These are phyloP conservation scores for Zasmidium cellare DNA, from an alignment of 2,329 filamentous ascomycete genomes.

Conservation along the genomic window DNA sequence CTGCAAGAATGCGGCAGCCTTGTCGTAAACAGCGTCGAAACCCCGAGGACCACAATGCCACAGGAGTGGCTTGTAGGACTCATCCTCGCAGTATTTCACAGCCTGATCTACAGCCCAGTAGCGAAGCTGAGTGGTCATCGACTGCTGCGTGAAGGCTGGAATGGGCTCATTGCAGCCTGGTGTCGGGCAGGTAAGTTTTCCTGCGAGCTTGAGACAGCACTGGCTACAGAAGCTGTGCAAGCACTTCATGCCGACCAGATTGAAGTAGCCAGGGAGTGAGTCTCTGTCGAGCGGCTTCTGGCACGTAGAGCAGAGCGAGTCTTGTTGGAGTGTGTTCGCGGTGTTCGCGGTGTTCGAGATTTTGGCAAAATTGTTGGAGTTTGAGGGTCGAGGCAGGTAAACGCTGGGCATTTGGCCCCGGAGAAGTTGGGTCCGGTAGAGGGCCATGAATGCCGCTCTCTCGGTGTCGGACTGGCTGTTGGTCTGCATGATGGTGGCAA, in stretches of 20 bases:
- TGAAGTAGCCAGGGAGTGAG: too few relatives aligned
- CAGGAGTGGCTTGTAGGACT: too few relatives aligned
- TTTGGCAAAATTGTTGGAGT: background rate
- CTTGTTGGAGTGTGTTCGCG: background rate
- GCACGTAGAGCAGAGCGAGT: background rate
- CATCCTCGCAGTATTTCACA: too few relatives aligned
- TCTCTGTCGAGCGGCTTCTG: background rate
- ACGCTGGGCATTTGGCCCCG: background rate
- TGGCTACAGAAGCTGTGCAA: background rate
- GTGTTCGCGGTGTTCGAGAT: background rate
- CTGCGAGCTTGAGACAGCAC: background rate
- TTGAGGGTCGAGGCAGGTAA: background rate
- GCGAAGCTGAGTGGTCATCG: too few relatives aligned
- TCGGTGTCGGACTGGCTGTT: background rate
- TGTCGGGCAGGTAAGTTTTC: background rate
- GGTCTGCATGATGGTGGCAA: background rate
- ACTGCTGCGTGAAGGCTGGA: too few relatives aligned
- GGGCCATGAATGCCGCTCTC: background rate
- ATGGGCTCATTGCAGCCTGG: background rate
- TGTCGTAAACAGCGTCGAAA: background rate
- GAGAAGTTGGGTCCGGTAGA: background rate
- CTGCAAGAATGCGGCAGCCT: background rate
- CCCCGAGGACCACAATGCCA: background rate
- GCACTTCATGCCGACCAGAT: background rate
- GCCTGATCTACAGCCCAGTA: too few relatives aligned